Base-by-base conservation (phyloP, 1,284 basidiomycete genomes). In the Cryptococcus sp. region DNA sequence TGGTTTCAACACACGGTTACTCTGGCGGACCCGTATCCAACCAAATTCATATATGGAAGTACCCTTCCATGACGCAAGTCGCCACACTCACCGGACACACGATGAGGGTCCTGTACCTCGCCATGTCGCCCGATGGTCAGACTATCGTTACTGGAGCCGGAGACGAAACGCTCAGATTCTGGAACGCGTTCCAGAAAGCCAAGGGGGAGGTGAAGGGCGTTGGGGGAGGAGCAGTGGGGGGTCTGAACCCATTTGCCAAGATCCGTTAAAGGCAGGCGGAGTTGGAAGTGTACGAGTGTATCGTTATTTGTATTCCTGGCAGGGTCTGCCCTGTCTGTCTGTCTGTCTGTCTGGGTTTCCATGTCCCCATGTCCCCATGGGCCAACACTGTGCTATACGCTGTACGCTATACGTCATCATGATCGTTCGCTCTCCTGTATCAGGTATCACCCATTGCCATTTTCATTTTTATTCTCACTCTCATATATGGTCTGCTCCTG, bases 71-170 rank as follows among this genome's bases (percentile, higher is more conserved):
- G 77, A 87, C 89, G 59, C 93, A 93, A 84, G 91, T 98, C 8
- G 94, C 94, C 0, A 93, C 92, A 5, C 82, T 99, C 15, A 91
- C 91, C 0, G 96, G 96, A 5, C 95, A 99, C 76, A 93, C 93
- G 0, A 91, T 89, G 71, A 89, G 92, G 63, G 95, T 99, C 27
- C 82, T 98, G 39, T 98, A 97, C 76, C 86, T 98, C 23, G 93
- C 94, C 4, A 95, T 96, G 93, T 92, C 88, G 69, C 94, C 94
- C 0, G 91, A 94, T 64, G 94, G 95, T 17, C 91, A 96, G 80
- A 97, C 93, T 10, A 97, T 98, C 65, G 96, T 98, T 25, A 98
- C 94, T 0, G 95, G 95, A 3, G 94, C 96, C 0, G 95, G 96
- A 1, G 95, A 99, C 78, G 95, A 99, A 80, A 99, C 96, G 16